Evolutionary conservation across 768 basidiomycete species (phyloP), one percentile per base, ranked within the genome.

Genomic region (Mycena capillaripes): DNA sequence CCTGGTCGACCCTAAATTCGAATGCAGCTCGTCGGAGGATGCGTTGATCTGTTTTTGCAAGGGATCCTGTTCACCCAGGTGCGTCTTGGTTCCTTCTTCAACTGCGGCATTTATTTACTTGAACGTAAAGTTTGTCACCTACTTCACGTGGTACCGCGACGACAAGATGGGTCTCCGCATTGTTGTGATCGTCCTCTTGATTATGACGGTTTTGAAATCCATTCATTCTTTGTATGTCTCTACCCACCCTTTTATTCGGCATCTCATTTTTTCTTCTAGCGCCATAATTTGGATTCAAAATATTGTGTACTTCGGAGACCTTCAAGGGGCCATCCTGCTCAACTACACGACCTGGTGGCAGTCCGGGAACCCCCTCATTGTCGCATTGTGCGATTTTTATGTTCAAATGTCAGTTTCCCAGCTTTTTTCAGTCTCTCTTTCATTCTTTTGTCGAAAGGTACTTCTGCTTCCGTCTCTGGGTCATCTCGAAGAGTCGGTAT

Each of bases 271-370:
- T 25, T 25, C 44, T 58, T 42, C 25, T 48, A 83, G 81, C 59
- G 79, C 77, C 19, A 53, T 78, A 10, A 62, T 79, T 10, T 83
- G 82, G 82, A 79, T 82, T 19, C 74, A 78, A 38, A 75, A 75
- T 23, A 78, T 83, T 23, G 36, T 72, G 6, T 67, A 77, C 50
- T 80, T 83, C 66, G 73, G 69, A 11, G 80, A 82, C 52, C 69
- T 82, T 9, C 32, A 79, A 0, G 80, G 79, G 3, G 82, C 82
- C 0, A 78, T 82, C 52, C 46, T 70, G 25, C 72, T 82, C 44
- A 80, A 76, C 48, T 81, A 80, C 63, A 80, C 81, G 5, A 65
- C 78, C 14, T 83, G 82, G 82, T 82, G 82, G 82, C 38, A 38
- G 7, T 11, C 11, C 7, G 38, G 38, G 16, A 38, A 38, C 9